These are phyloP conservation scores for Colletotrichum endophyticum DNA, from an alignment of 2,329 filamentous ascomycete species.

Conservation along the genomic window DNA sequence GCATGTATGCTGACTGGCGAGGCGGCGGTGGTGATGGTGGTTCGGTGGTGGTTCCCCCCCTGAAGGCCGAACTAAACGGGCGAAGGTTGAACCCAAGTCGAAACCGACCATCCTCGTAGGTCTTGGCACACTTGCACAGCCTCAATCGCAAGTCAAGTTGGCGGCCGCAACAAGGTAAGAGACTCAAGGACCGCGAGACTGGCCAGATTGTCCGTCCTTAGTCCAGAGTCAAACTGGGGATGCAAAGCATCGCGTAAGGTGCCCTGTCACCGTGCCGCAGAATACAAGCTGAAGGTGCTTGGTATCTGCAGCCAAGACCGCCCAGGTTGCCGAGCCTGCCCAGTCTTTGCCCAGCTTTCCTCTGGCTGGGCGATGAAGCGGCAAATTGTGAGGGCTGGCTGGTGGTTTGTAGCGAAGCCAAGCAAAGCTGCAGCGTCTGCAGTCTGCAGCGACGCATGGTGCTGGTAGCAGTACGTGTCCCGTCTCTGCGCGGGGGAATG, in stretches of 20 bases:
- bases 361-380: conserved; percentile 14
- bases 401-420: not conserved
- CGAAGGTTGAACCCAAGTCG: conserved; percentile 13
- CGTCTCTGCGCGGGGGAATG: not conserved
- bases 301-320: conserved; percentile 20
- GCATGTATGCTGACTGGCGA: not conserved
- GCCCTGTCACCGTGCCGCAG: not conserved
- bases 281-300: conserved; percentile 7
- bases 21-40: not conserved
- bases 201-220: not conserved
- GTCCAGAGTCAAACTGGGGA: not conserved
- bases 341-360: not conserved
- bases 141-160: conserved; percentile 10
- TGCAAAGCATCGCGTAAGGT: not conserved
- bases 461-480: not conserved
- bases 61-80: not conserved
- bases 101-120: conserved; percentile 13
- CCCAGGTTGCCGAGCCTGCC: conserved; percentile 8
- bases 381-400: conserved; percentile 7
- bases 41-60: not conserved
- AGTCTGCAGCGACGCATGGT: not conserved
- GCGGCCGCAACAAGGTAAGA: conserved; percentile 3
- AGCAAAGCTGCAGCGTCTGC: not conserved
- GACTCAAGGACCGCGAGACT: not conserved
- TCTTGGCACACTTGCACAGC: conserved; percentile 20